These are phyloP conservation scores for Pythium scleroteichum DNA, from an alignment of 352 stramenopile species.

Conservation along the genomic window DNA sequence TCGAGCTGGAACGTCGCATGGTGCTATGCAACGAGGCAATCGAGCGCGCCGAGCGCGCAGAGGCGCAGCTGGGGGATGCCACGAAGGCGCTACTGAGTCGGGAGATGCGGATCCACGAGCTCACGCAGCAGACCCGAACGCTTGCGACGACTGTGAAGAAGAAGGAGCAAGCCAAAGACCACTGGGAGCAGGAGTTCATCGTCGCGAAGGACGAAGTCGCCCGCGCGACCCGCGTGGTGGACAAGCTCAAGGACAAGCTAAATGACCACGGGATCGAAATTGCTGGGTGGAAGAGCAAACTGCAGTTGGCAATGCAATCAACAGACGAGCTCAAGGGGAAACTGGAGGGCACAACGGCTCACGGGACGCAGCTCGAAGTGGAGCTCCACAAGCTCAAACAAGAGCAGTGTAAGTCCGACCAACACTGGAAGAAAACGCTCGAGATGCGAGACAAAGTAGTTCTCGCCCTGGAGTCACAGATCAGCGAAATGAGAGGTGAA, in stretches of 20 bases:
- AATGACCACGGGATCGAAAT: constrained; percentile 30
- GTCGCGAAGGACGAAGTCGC: constrained; percentile 28
- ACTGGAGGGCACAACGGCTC: constrained; percentile 2
- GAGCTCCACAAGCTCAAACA: neutral
- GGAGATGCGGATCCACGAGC: constrained; percentile 65
- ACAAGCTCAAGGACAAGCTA: constrained; percentile 16
- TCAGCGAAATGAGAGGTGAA: constrained; percentile 6
- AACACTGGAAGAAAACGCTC: constrained; percentile 43
- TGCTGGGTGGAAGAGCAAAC: constrained; percentile 46
- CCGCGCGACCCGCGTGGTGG: constrained; percentile 21
- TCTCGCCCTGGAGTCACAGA: constrained; percentile 25
- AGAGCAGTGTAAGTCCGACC: neutral
- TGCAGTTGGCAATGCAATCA: constrained; percentile 33
- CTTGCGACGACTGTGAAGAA: constrained; percentile 34
- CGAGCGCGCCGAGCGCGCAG: constrained; percentile 40
- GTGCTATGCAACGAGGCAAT: constrained; percentile 50
- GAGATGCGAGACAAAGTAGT: constrained; percentile 32
- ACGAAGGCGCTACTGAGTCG: constrained; percentile 54
- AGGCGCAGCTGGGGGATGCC: constrained; percentile 41
- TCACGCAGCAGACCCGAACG: constrained; percentile 35
- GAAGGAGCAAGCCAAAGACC: constrained; percentile 44
- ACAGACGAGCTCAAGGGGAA: constrained; percentile 30
- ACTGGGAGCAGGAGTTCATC: constrained; percentile 56
- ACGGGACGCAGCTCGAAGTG: constrained; percentile 1
- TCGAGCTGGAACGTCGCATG: constrained; percentile 56